phyloP scores from a whole-genome alignment of 75 land plant species.

The Chamaecyparis obtusa region DNA sequence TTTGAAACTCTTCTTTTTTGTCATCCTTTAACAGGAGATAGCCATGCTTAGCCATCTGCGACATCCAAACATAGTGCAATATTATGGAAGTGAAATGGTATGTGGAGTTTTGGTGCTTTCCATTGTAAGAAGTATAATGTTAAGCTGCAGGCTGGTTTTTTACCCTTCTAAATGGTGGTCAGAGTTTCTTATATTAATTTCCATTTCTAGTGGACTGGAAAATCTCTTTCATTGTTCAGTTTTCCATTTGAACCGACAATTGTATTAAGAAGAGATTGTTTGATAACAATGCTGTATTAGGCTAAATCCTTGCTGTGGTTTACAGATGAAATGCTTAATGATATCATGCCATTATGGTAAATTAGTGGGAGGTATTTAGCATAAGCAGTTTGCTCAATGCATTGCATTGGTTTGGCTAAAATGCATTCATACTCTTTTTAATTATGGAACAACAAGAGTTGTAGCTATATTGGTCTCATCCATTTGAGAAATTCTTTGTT shows the following conservation, averaged over 20 bases:
- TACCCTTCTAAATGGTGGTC: background rate
- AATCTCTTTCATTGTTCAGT: background rate
- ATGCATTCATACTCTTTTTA: background rate
- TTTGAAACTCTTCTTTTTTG: slow-evolving; percentile 11
- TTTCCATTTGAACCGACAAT: background rate
- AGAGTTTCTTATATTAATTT: background rate
- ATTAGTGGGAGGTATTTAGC: background rate
- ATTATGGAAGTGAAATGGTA: slow-evolving; percentile 98
- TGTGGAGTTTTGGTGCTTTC: background rate
- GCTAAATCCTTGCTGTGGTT: background rate
- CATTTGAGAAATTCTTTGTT: background rate
- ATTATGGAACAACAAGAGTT: background rate
- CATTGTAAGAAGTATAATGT: background rate
- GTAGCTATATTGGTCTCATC: background rate
- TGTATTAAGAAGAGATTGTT: background rate
- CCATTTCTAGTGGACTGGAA: background rate
- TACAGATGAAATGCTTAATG: background rate
- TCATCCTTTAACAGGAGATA: slow-evolving; percentile 71
- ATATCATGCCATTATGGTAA: background rate
- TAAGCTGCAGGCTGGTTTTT: background rate
- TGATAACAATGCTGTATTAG: background rate
- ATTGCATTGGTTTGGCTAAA: background rate
- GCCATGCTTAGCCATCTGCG: slow-evolving; percentile 74
- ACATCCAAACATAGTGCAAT: slow-evolving; percentile 95
- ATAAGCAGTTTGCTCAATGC: background rate